Percentiles rank a stretch among this genome's conserved stretches.
Evolutionary conservation across 805 yeast species (phyloP).

Genomic region (Priceomyces castillae): DNA sequence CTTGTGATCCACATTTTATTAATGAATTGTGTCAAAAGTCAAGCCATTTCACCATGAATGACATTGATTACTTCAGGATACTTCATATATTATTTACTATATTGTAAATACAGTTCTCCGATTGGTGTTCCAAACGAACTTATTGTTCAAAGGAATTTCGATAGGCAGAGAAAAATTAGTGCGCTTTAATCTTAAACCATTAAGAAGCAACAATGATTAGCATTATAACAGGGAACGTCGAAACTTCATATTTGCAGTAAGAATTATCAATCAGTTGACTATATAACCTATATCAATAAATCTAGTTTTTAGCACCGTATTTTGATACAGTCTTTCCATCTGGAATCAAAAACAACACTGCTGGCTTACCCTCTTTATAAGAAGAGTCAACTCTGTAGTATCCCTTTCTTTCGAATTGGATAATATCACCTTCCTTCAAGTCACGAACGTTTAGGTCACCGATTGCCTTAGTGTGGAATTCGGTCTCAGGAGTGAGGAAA

Average conservation of each 20-base stretch:
- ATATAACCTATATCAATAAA: no score
- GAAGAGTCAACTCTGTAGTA: slow-evolving; percentile 78
- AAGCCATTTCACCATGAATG: no score
- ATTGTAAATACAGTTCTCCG: no score
- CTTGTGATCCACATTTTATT: slow-evolving; percentile 65
- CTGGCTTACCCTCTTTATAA: slow-evolving; percentile 56
- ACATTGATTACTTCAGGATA: slow-evolving; percentile 82
- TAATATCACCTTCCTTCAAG: slow-evolving; percentile 80
- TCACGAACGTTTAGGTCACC: slow-evolving; percentile 78
- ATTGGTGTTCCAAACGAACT: no score
- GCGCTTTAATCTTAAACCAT: no score
- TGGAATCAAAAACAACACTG: slow-evolving; percentile 88
- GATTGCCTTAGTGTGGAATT: slow-evolving; percentile 71
- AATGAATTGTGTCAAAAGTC: slow-evolving; percentile 72
- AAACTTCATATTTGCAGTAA: slow-evolving; percentile 47
- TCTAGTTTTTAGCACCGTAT: slow-evolving; percentile 34
- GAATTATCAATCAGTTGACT: slow-evolving; percentile 58
- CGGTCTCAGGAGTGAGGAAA: slow-evolving; percentile 83
- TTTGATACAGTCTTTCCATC: slow-evolving; percentile 70
- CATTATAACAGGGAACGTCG: no score
- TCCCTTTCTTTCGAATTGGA: slow-evolving; percentile 97
- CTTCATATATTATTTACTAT: no score
- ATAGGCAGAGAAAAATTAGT: no score
- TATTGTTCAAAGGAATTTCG: no score
- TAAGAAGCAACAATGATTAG: no score